Conservation (phyloP, 2,329 filamentous ascomycete genomes). For the Xylaria sp. region DNA sequence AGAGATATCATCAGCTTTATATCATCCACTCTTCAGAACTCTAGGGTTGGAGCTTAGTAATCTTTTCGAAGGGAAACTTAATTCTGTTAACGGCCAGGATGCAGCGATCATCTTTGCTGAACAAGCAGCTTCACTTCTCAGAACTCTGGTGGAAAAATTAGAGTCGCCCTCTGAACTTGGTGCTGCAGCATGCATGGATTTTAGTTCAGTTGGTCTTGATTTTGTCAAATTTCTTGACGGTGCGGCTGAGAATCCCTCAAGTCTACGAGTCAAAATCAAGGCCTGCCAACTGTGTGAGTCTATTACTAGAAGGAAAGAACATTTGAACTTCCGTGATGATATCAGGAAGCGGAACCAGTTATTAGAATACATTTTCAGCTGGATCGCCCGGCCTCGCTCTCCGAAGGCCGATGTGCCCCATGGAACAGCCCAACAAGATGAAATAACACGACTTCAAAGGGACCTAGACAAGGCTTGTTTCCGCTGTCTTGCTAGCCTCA, state of each 20-base stretch:
- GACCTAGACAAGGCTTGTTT: slow-evolving; percentile 74
- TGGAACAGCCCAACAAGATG: slow-evolving; percentile 63
- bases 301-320: slow-evolving; percentile 73
- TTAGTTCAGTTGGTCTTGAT: slow-evolving; percentile 71
- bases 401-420: slow-evolving; percentile 57
- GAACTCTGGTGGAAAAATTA: slow-evolving; percentile 70
- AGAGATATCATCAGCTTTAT: slow-evolving; percentile 71
- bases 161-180: slow-evolving; percentile 71
- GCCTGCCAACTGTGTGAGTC: slow-evolving; percentile 74
- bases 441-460: slow-evolving; percentile 66
- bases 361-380: slow-evolving; percentile 73
- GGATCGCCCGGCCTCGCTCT: slow-evolving; percentile 71
- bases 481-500: slow-evolving; percentile 71
- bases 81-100: slow-evolving; percentile 64
- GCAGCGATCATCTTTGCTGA: slow-evolving; percentile 73
- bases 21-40: slow-evolving; percentile 71
- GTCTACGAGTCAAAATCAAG: slow-evolving; percentile 73
- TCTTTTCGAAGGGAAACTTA: slow-evolving; percentile 67
- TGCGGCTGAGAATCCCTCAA: slow-evolving; percentile 64
- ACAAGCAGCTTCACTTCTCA: slow-evolving; percentile 71
- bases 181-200: slow-evolving; percentile 70
- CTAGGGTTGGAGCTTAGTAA: slow-evolving; percentile 72
- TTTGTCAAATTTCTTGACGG: slow-evolving; percentile 74
- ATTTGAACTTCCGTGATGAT: slow-evolving; percentile 74
- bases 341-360: slow-evolving; percentile 75